phyloP scores from a whole-genome alignment of 1,139 yeast genomes.

The Pichia sp. region DNA sequence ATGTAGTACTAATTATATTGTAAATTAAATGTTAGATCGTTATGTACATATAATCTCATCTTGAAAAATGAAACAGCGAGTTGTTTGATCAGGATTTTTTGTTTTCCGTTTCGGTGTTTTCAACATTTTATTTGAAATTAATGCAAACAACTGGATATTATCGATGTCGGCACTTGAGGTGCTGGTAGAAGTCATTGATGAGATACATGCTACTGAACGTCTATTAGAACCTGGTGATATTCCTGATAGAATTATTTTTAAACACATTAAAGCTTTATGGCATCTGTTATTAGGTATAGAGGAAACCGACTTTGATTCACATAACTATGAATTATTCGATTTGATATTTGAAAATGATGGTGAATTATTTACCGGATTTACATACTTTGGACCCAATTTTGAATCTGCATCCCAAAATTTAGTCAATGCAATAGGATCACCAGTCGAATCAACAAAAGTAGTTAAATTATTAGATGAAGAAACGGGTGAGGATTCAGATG shows the following conservation, averaged over 20 bases:
- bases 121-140: background rate
- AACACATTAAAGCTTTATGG: slow-evolving; percentile 20
- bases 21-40: too few relatives aligned
- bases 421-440: slow-evolving; percentile 11
- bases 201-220: slow-evolving; percentile 8
- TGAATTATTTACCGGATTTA: slow-evolving; percentile 3
- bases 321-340: slow-evolving; percentile 17
- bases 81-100: background rate
- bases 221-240: slow-evolving; percentile 5
- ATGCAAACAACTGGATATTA: background rate
- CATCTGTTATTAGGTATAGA: slow-evolving; percentile 23
- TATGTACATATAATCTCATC: background rate
- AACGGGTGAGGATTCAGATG: background rate
- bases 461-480: slow-evolving; percentile 7
- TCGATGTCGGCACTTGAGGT: slow-evolving; percentile 9
- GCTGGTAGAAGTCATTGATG: slow-evolving; percentile 11
- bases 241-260: slow-evolving; percentile 6
- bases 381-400: slow-evolving; percentile 6
- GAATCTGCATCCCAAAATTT: background rate
- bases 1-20: background rate
- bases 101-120: background rate
- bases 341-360: slow-evolving; percentile 11
- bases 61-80: background rate
- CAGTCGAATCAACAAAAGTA: slow-evolving; percentile 5
- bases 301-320: slow-evolving; percentile 15